Conservation (phyloP, 2,329 filamentous ascomycete species). For the Trematosphaeria pertusa region DNA sequence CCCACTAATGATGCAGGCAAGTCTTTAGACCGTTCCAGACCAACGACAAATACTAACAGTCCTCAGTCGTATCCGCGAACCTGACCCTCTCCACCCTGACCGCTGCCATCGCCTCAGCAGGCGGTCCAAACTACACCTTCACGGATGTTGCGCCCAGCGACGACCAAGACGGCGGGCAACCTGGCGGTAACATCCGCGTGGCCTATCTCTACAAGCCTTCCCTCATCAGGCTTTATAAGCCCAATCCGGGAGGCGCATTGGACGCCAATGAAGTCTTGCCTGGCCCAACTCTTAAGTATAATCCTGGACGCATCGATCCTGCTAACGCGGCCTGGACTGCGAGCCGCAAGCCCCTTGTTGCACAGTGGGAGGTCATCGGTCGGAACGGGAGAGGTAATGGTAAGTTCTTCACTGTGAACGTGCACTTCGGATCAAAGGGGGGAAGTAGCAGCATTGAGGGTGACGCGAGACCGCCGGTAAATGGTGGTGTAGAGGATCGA, state of each 20-base stretch:
- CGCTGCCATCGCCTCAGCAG: conserved; percentile 58
- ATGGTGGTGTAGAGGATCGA: conserved; percentile 67
- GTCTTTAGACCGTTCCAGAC: no score
- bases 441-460: conserved; percentile 70
- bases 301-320: conserved; percentile 73
- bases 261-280: conserved; percentile 65
- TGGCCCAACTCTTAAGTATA: conserved; percentile 67
- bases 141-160: conserved; percentile 66
- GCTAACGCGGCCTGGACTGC: conserved; percentile 64
- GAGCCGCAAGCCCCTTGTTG: conserved; percentile 72
- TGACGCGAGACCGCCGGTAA: conserved; percentile 70
- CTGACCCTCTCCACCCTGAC: conserved; percentile 65
- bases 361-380: conserved; percentile 67
- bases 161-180: conserved; percentile 68
- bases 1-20: conserved; percentile 67
- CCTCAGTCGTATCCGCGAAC: conserved; percentile 63
- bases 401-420: conserved; percentile 73
- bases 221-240: conserved; percentile 65
- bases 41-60: no score
- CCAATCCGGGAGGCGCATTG: conserved; percentile 62
- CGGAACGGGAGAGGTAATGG: conserved; percentile 52
- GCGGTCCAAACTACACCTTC: conserved; percentile 64
- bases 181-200: conserved; percentile 74
- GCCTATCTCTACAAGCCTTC: conserved; percentile 73
- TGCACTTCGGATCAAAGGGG: conserved; percentile 72